Evolutionary conservation across 176 grass and related monocot species (phyloP).

Genomic region (Elaeis guineensis): DNA sequence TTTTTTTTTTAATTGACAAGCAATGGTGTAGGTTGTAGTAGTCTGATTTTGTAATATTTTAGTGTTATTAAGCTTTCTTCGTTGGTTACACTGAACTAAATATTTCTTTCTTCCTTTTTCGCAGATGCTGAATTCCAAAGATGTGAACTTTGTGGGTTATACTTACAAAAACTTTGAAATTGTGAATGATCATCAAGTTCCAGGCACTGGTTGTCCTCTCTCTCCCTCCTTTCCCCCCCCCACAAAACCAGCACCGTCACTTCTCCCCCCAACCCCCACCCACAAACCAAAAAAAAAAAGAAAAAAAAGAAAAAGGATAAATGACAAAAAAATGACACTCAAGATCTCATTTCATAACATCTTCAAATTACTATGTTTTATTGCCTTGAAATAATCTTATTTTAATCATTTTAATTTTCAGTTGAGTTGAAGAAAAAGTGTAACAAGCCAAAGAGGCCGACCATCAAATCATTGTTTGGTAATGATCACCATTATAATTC

Average conservation of each 20-base stretch:
- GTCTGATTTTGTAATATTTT: no score
- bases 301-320: no score
- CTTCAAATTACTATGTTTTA: not conserved
- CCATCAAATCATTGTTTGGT: slow-evolving; percentile 76
- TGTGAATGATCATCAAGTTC: slow-evolving; percentile 15
- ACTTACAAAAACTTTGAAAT: slow-evolving; percentile 31
- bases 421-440: slow-evolving; percentile 64
- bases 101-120: not conserved
- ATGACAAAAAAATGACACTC: no score
- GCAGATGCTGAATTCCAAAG: slow-evolving; percentile 24
- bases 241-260: no score
- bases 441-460: slow-evolving; percentile 50
- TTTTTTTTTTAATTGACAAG: no score
- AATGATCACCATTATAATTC: slow-evolving; percentile 9
- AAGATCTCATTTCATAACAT: no score
- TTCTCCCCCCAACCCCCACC: not conserved
- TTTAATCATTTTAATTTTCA: slow-evolving; percentile 10
- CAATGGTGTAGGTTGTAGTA: no score
- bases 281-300: no score
- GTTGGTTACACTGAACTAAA: slow-evolving; percentile 4
- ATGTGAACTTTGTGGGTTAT: slow-evolving; percentile 22
- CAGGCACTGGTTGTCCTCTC: slow-evolving; percentile 2
- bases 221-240: not conserved
- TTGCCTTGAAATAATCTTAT: slow-evolving; percentile 1
- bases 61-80: not conserved